These are phyloP conservation scores for Phytophthora ramorum DNA, from an alignment of 352 stramenopile species.

Conservation along the genomic window DNA sequence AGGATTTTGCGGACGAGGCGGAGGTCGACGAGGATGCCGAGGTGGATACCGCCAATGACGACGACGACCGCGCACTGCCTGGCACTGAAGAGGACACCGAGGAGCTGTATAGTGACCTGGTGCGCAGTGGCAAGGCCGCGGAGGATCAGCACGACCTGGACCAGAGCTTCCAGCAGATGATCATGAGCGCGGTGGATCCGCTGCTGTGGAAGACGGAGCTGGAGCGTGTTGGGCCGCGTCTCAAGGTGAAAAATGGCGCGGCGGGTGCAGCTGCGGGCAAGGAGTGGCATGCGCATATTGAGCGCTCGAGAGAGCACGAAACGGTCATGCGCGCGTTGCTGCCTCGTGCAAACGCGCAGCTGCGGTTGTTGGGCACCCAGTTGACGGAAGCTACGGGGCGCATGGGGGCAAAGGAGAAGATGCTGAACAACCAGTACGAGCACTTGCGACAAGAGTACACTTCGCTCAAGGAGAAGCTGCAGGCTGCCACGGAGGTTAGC, in stretches of 20 bases:
- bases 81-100: slow-evolving; percentile 53
- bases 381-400: slow-evolving; percentile 65
- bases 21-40: slow-evolving; percentile 76
- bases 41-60: slow-evolving; percentile 55
- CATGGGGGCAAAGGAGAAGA: slow-evolving; percentile 80
- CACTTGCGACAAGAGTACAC: slow-evolving; percentile 69
- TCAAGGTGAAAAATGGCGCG: slow-evolving; percentile 67
- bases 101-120: slow-evolving; percentile 69
- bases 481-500: slow-evolving; percentile 63
- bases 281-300: slow-evolving; percentile 85
- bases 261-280: slow-evolving; percentile 55
- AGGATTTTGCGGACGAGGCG: slow-evolving; percentile 83
- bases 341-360: slow-evolving; percentile 59
- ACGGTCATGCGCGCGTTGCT: slow-evolving; percentile 66
- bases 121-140: slow-evolving; percentile 28
- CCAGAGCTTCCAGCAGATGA: slow-evolving; percentile 87
- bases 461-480: slow-evolving; percentile 69
- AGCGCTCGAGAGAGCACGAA: slow-evolving; percentile 79
- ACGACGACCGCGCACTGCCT: slow-evolving; percentile 56
- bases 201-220: slow-evolving; percentile 87
- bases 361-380: slow-evolving; percentile 66
- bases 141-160: slow-evolving; percentile 63
- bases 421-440: slow-evolving; percentile 87
- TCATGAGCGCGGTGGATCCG: slow-evolving; percentile 81
- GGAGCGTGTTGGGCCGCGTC: slow-evolving; percentile 76